Evolutionary conservation across 345 rosid genomes (phyloP).

Genomic region (Murraya paniculata): DNA sequence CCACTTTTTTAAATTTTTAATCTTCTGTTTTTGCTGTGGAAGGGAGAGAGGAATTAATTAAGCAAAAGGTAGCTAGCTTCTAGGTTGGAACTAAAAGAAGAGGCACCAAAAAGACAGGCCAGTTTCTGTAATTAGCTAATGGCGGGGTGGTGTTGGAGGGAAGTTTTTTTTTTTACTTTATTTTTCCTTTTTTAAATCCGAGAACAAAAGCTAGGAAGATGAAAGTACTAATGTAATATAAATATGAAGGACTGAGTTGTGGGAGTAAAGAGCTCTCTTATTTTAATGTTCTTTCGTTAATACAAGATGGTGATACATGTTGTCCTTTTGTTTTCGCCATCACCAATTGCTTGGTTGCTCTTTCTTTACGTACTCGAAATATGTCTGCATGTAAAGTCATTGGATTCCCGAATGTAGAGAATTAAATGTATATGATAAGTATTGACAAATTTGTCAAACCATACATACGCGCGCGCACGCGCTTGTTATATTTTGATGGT

Average conservation of each 20-base stretch:
- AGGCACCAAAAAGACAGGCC: constrained; percentile 11
- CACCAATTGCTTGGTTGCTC: not conserved
- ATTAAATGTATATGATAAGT: no score
- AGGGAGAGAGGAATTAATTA: not conserved
- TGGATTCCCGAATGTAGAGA: not conserved
- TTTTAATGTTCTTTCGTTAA: not conserved
- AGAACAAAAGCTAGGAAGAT: no score
- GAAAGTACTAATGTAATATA: no score
- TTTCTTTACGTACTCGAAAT: not conserved
- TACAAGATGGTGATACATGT: not conserved
- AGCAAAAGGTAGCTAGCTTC: no score
- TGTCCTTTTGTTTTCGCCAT: not conserved
- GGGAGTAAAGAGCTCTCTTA: no score
- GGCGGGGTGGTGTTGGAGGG: constrained; percentile 4
- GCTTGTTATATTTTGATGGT: no score
- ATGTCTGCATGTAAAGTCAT: not conserved
- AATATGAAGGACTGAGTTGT: no score
- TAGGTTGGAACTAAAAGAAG: not conserved
- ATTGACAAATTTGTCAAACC: no score
- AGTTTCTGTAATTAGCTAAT: constrained; percentile 4
- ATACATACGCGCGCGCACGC: no score
- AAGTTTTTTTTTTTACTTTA: not conserved
- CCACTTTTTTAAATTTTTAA: not conserved
- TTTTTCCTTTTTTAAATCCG: no score
- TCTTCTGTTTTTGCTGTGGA: no score